A percentile compares a stretch with the other conserved stretches of the same genome.
Conservation (phyloP, 2,329 filamentous ascomycete genomes). For the Chaetomium sp. region DNA sequence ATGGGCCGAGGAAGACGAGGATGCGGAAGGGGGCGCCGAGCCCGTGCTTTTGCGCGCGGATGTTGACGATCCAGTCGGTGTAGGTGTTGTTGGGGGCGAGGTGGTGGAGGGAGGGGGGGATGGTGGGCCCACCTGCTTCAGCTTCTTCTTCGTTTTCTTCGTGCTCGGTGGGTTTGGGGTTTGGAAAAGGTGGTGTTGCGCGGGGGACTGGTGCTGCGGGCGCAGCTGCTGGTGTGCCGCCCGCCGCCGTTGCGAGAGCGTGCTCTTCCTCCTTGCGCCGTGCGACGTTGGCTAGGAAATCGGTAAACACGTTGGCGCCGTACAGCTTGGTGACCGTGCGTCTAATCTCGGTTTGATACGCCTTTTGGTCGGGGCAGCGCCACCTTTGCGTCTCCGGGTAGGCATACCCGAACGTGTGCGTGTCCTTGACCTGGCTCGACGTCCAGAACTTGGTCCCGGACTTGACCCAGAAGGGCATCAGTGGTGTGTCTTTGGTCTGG, state of each 20-base stretch:
- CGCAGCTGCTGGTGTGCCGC: not conserved
- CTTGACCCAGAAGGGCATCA: slow-evolving; percentile 39
- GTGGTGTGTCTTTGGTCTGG: slow-evolving; percentile 30
- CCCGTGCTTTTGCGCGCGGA: slow-evolving; percentile 54
- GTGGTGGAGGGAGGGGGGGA: slow-evolving; percentile 30
- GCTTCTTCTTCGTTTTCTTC: not conserved
- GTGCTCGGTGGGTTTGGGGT: not conserved
- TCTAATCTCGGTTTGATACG: slow-evolving; percentile 32
- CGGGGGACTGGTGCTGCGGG: not conserved
- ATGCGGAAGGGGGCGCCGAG: slow-evolving; percentile 55
- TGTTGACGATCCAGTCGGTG: slow-evolving; percentile 57
- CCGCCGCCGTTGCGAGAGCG: not conserved
- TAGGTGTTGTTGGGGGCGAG: slow-evolving; percentile 40
- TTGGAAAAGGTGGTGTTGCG: too few species aligned
- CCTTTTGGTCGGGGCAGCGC: slow-evolving; percentile 26
- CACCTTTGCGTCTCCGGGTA: slow-evolving; percentile 38
- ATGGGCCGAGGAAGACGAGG: slow-evolving; percentile 55
- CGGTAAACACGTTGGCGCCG: slow-evolving; percentile 32
- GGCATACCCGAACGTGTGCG: slow-evolving; percentile 36
- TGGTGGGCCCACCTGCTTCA: too few species aligned
- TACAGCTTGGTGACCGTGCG: slow-evolving; percentile 30
- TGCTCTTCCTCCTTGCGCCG: slow-evolving; percentile 21
- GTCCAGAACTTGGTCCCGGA: slow-evolving; percentile 37
- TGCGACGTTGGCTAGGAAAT: slow-evolving; percentile 29
- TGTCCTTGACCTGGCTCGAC: slow-evolving; percentile 35